Evolutionary conservation across 1,284 basidiomycete species (phyloP), one percentile per base, ranked within the genome.

Genomic region (Apiotrichum mycotoxinovorans): DNA sequence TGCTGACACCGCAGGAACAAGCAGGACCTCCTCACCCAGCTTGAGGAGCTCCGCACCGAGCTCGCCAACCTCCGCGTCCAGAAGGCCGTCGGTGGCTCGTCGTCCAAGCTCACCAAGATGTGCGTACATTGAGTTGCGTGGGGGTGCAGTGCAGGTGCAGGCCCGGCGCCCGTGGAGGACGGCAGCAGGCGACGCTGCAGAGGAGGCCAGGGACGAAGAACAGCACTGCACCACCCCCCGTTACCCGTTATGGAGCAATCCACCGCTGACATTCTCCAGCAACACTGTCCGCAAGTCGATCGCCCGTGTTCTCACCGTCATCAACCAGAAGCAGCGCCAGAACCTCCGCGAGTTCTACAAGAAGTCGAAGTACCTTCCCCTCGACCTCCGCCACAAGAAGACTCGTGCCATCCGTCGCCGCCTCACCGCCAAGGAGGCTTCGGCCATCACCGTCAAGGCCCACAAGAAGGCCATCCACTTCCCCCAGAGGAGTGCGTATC

Each of bases 281-380:
- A 87, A 89, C 81, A 85, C 90, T 69, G 90, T 97, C 79, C 94
- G 96, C 84, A 98, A 98, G 83, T 95, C 92, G 68, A 94, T 99
- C 75, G 96, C 96, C 65, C 92, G 96, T 62, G 95, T 98, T 66
- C 81, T 98, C 81, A 99, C 96, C 51, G 93, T 98, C 71, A 95
- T 89, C 83, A 98, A 97, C 88, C 88, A 91, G 79, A 99, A 99
- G 83, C 87, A 89, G 74, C 90, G 96, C 71, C 87, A 91, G 82
- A 93, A 95, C 82, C 86, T 98, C 68, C 90, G 91, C 65, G 94
- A 98, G 80, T 91, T 88, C 83, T 98, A 98, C 89, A 97, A 98
- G 87, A 96, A 94, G 79, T 91, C 73, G 63, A 79, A 79, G 70
- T 78, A 91, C 82, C 81, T 89, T 65, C 96, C 96, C 67, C 91